phyloP scores from a whole-genome alignment of 2,329 filamentous ascomycete genomes.

The Aspergillus amoenus region DNA sequence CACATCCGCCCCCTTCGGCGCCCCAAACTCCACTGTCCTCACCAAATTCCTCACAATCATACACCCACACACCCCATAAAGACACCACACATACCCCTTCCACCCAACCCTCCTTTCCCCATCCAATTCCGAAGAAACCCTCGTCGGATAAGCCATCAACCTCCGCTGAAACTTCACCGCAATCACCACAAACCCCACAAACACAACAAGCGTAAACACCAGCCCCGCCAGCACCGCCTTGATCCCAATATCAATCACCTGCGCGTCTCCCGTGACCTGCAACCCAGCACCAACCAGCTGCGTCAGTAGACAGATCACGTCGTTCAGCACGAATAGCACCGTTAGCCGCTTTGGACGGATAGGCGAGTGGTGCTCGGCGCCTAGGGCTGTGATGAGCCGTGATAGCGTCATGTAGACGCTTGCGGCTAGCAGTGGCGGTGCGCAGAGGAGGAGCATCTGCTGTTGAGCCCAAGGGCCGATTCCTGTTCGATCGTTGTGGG shows the following conservation, averaged over 20 bases:
- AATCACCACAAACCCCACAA: slow-evolving; percentile 26
- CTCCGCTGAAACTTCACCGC: slow-evolving; percentile 26
- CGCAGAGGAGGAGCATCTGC: slow-evolving; percentile 40
- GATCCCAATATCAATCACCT: slow-evolving; percentile 22
- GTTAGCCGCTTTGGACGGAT: slow-evolving; percentile 40
- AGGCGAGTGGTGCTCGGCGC: slow-evolving; percentile 36
- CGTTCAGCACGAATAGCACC: slow-evolving; percentile 37
- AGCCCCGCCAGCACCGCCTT: slow-evolving; percentile 31
- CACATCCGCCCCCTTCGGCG: slow-evolving; percentile 13
- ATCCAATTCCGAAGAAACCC: slow-evolving; percentile 4
- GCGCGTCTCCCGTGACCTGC: slow-evolving; percentile 25
- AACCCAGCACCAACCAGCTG: slow-evolving; percentile 34
- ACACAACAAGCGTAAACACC: slow-evolving; percentile 30
- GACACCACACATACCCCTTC: slow-evolving; percentile 26
- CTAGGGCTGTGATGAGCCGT: slow-evolving; percentile 36
- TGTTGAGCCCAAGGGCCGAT: slow-evolving; percentile 37
- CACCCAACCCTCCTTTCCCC: slow-evolving; percentile 21
- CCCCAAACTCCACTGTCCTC: slow-evolving; percentile 30
- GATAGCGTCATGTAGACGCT: slow-evolving; percentile 42
- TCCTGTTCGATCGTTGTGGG: slow-evolving; percentile 26
- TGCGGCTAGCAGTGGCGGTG: slow-evolving; percentile 42
- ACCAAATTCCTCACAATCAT: slow-evolving; percentile 31
- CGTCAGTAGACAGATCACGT: slow-evolving; percentile 35
- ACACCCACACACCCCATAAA: slow-evolving; percentile 26
- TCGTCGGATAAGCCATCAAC: slow-evolving; percentile 16